These are phyloP conservation scores for Fusarium nodosum DNA, from an alignment of 2,329 filamentous ascomycete species.

Conservation along the genomic window DNA sequence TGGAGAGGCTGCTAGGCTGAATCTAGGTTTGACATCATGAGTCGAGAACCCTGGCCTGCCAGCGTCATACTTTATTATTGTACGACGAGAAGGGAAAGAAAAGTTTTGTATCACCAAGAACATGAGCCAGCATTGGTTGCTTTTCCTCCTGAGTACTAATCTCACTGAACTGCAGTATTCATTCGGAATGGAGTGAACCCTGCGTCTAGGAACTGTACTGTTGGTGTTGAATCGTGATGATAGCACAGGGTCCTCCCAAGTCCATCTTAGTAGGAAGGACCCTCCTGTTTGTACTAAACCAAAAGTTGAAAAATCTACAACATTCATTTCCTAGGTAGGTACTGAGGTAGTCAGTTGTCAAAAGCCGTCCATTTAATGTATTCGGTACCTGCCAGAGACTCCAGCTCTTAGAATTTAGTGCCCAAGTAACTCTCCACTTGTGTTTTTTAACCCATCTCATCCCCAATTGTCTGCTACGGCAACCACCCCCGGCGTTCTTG, in stretches of 20 bases:
- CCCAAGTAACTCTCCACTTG: neutral
- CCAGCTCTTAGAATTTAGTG: neutral
- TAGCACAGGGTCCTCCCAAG: constrained; percentile 39
- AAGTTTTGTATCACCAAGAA: constrained; percentile 18
- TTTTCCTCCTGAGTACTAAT: neutral
- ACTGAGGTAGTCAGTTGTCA: constrained; percentile 18
- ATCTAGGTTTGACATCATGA: constrained; percentile 31
- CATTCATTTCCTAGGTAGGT: constrained; percentile 18
- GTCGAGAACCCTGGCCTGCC: constrained; percentile 23
- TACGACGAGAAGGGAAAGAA: constrained; percentile 3
- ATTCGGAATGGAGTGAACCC: constrained; percentile 7
- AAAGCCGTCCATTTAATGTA: constrained; percentile 31
- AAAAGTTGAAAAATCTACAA: constrained; percentile 21
- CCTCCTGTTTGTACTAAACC: constrained; percentile 8
- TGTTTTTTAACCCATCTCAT: constrained; percentile 2
- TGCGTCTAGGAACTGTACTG: neutral
- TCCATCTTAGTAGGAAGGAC: constrained; percentile 18
- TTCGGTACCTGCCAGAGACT: constrained; percentile 26
- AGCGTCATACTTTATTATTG: constrained; percentile 38
- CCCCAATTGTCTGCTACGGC: neutral
- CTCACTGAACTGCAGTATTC: neutral
- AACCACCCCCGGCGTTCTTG: constrained; percentile 10
- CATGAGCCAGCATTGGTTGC: neutral
- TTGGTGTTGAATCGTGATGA: constrained; percentile 9
- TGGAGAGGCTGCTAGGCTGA: constrained; percentile 4